Conservation (phyloP, 148 eudicot species). For the Camellia lanceoleosa region DNA sequence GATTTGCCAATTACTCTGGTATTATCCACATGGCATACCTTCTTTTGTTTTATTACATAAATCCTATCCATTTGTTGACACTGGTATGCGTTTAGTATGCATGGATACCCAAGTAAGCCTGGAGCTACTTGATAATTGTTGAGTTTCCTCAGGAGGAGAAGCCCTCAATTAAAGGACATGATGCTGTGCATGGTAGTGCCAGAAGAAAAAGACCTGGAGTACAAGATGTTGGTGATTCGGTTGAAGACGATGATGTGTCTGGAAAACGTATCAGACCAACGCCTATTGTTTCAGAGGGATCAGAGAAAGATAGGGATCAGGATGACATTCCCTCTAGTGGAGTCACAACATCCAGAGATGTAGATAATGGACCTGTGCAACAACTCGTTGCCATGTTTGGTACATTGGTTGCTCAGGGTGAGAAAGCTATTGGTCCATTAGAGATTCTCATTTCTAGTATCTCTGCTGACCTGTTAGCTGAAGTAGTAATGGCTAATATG, state of each 20-base stretch:
- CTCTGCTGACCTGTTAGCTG: constrained; percentile 86
- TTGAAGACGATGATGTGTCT: constrained; percentile 53
- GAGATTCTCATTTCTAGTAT: constrained; percentile 88
- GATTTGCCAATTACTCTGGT: constrained; percentile 43
- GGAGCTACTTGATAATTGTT: constrained; percentile 13
- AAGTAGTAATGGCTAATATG: constrained; percentile 87
- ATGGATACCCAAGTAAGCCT: not conserved
- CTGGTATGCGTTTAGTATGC: not conserved
- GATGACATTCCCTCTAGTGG: constrained; percentile 33
- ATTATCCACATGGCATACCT: constrained; percentile 6
- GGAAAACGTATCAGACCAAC: constrained; percentile 66
- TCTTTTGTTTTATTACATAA: not conserved
- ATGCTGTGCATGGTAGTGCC: constrained; percentile 27
- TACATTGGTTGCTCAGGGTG: constrained; percentile 91
- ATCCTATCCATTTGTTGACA: not conserved
- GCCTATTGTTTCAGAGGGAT: constrained; percentile 38
- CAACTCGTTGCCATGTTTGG: constrained; percentile 87
- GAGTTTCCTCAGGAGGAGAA: constrained; percentile 57
- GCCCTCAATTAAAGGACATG: constrained; percentile 34
- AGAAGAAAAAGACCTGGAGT: constrained; percentile 71
- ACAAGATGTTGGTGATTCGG: constrained; percentile 37
- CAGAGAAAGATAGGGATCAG: constrained; percentile 31
- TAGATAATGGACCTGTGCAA: constrained; percentile 71
- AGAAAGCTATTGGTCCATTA: constrained; percentile 66
- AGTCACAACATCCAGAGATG: constrained; percentile 33